Conservation (phyloP, 441 rosid genomes). For the Codiaeum variegatum region DNA sequence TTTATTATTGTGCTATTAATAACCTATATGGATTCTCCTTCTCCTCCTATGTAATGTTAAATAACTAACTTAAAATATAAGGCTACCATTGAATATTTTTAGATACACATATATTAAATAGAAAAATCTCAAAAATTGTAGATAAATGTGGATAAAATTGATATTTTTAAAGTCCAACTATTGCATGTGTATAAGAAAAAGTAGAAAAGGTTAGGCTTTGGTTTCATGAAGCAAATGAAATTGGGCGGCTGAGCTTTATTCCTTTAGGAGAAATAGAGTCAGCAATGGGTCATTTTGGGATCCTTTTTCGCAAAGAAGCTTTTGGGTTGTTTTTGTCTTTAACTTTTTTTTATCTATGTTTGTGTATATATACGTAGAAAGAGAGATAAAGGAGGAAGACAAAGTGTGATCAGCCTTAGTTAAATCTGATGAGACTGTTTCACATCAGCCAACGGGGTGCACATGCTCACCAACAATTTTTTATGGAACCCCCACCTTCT, state of each 20-base stretch:
- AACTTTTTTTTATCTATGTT: too few relatives aligned
- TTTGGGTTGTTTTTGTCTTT: conserved; percentile 28
- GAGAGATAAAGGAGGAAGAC: too few relatives aligned
- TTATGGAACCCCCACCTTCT: conserved; percentile 16
- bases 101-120: too few relatives aligned
- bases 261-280: conserved; percentile 40
- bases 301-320: conserved; percentile 48
- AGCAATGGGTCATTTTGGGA: conserved; percentile 40
- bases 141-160: too few relatives aligned
- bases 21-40: too few relatives aligned
- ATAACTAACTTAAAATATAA: too few relatives aligned
- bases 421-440: conserved; percentile 25
- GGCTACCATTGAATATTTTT: too few relatives aligned
- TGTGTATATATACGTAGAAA: too few relatives aligned
- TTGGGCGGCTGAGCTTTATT: conserved; percentile 49
- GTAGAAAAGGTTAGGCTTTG: conserved; percentile 15
- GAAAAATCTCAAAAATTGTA: too few relatives aligned
- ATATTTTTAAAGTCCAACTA: too few relatives aligned
- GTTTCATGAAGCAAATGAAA: conserved; percentile 26
- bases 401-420: conserved; percentile 27
- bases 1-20: too few relatives aligned
- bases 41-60: too few relatives aligned
- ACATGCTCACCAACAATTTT: conserved; percentile 43
- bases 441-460: conserved; percentile 40
- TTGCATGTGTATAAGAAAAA: conserved; percentile 3